A percentile compares a stretch with the other conserved stretches of the same genome.
Evolutionary conservation across 768 basidiomycete genomes (phyloP).

Genomic region (Terana coerulea): DNA sequence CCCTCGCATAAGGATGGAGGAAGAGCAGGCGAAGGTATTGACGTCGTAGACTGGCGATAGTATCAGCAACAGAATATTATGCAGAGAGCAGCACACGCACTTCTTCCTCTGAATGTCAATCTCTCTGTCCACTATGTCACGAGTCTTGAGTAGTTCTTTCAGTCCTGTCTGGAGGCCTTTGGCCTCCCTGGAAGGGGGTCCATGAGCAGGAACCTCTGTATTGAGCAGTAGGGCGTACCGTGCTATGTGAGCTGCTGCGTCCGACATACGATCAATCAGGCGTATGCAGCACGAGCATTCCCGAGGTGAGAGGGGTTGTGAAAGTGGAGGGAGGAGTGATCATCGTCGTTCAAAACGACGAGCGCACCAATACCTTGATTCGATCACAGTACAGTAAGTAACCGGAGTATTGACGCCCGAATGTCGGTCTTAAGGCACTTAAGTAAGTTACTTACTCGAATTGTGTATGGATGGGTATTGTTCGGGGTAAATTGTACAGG

Average conservation of each 20-base stretch:
- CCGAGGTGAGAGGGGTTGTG: not conserved
- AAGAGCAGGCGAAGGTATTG: slow-evolving; percentile 69
- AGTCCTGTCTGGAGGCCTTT: slow-evolving; percentile 69
- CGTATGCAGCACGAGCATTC: not conserved
- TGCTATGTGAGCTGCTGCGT: slow-evolving; percentile 35
- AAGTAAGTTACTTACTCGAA: no score
- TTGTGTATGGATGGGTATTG: no score
- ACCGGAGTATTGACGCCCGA: slow-evolving; percentile 3
- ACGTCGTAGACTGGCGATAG: slow-evolving; percentile 55
- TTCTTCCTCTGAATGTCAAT: slow-evolving; percentile 84
- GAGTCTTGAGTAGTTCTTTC: slow-evolving; percentile 70
- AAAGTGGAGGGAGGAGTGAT: not conserved
- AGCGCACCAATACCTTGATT: slow-evolving; percentile 2
- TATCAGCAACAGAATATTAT: slow-evolving; percentile 17
- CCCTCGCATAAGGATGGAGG: slow-evolving; percentile 61
- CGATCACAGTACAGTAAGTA: not conserved
- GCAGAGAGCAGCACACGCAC: slow-evolving; percentile 42
- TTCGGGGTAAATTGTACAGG: no score
- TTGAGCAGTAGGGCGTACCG: slow-evolving; percentile 24
- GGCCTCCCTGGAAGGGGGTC: slow-evolving; percentile 57
- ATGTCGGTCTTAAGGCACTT: no score
- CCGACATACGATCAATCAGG: slow-evolving; percentile 32
- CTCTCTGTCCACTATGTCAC: slow-evolving; percentile 79
- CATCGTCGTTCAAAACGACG: slow-evolving; percentile 16
- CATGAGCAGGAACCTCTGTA: slow-evolving; percentile 11